Evolutionary conservation across 495 filamentous ascomycete genomes (phyloP), one percentile per base, ranked within the genome.

Genomic region (Talaromyces stipitatus): DNA sequence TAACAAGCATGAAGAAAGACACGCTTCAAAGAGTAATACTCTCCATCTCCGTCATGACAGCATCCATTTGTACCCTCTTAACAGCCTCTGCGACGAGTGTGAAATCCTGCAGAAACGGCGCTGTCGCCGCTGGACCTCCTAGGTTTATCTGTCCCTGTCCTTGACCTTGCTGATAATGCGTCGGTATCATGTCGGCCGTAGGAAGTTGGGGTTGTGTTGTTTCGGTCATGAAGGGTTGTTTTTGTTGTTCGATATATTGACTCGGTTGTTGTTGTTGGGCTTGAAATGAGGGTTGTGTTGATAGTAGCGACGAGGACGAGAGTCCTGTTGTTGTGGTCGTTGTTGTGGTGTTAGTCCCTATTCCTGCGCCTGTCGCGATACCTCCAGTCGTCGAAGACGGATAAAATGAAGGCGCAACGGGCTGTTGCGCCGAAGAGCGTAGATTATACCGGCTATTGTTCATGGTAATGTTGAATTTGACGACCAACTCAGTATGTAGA

Each of bases 81-180:
- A 90, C 92, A 2, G 92, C 92, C 72, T 97, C 92, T n/a, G 92
- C 92, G 12, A 97, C 82, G 22, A 97, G 79, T 52, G 79, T 92
- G 67, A 90, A 89, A 69, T 95, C 87, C 58, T 84, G 81, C 51
- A 91, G 72, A 67, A 87, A 91, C 6, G 64, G 80, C 50, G 69
- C 83, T 68, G 68, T 89, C 30, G 73, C 76, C 26, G 73, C 78
- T 7, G 74, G 75, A n/a, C 69, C 71, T 8, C 82, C 70, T 60
- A 79, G 27, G 59, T 64, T 57, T 62, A 64, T 51, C 28, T 69
- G 67, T 26, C 11, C 11, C 22, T 30, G 36, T 20, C 32, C 32
- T 3, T n/a, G 30, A 33, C 18, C 22, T 28, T 50, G 47, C 20
- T 50, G 47, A 8, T 50, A 29, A 26, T 50, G 26, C 9, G 43